phyloP scores from a whole-genome alignment of 75 land plant species.

The Azolla pinnata region DNA sequence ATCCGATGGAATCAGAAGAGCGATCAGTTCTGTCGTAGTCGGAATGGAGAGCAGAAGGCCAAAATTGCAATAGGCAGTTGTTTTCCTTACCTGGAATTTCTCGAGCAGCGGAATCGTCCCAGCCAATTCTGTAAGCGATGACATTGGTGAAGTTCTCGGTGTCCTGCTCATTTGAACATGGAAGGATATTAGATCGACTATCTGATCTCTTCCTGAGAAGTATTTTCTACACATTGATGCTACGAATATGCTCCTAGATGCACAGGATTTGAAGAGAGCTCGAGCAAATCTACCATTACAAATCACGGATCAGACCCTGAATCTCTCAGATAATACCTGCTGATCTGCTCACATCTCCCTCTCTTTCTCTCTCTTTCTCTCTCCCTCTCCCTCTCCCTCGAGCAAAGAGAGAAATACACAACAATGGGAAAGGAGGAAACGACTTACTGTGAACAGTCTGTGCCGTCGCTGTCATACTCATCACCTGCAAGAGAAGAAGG shows the following conservation, averaged over 20 bases:
- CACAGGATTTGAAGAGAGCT: neutral
- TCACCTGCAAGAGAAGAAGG: slow-evolving; percentile 40
- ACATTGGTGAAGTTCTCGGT: slow-evolving; percentile 49
- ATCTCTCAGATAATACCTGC: neutral
- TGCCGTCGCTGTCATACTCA: slow-evolving; percentile 85
- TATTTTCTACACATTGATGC: neutral
- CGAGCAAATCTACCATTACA: neutral
- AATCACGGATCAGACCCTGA: neutral
- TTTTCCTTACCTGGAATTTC: slow-evolving; percentile 85
- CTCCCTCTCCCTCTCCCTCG: neutral
- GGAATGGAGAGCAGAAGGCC: too few species aligned
- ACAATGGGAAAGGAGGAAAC: neutral
- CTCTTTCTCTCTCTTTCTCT: slow-evolving; percentile 3
- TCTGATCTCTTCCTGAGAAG: neutral
- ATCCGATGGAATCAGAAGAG: neutral
- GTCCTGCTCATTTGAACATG: slow-evolving; percentile 34
- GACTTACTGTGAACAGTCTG: slow-evolving; percentile 64
- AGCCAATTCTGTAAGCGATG: slow-evolving; percentile 62
- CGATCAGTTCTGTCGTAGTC: neutral
- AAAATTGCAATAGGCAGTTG: neutral
- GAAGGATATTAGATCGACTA: neutral
- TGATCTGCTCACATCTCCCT: neutral
- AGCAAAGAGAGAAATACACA: neutral
- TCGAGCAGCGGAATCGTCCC: slow-evolving; percentile 76
- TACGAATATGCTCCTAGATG: too few species aligned